phyloP scores from a whole-genome alignment of 2,329 filamentous ascomycete species.

The Plectosphaerella cucumerina region DNA sequence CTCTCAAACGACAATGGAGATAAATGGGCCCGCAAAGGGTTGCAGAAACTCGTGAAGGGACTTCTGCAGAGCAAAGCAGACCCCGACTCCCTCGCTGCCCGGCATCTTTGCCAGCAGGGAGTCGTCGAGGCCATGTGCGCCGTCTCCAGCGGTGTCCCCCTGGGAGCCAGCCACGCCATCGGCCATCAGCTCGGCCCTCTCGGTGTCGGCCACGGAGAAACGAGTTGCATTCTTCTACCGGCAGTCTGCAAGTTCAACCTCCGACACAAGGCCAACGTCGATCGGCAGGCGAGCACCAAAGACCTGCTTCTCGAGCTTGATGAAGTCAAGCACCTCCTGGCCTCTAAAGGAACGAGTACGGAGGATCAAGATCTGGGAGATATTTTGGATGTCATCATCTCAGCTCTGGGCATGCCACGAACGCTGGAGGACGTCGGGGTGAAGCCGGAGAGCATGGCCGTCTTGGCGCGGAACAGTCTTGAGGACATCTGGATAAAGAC shows the following conservation, averaged over 20 bases:
- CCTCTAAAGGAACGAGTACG: not conserved
- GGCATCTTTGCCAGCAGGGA: slow-evolving; percentile 44
- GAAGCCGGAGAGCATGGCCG: slow-evolving; percentile 39
- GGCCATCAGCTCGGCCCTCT: slow-evolving; percentile 49
- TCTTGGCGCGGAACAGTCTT: slow-evolving; percentile 43
- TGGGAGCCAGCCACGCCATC: slow-evolving; percentile 48
- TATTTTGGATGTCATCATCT: slow-evolving; percentile 45
- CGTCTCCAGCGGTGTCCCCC: slow-evolving; percentile 31
- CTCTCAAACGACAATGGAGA: slow-evolving; percentile 28
- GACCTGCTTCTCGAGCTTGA: slow-evolving; percentile 7
- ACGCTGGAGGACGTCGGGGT: slow-evolving; percentile 47
- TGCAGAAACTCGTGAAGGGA: not conserved
- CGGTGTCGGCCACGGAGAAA: slow-evolving; percentile 57
- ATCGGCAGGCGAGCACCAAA: slow-evolving; percentile 12
- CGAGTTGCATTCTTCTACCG: slow-evolving; percentile 39
- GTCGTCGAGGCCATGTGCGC: slow-evolving; percentile 49
- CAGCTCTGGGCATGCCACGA: slow-evolving; percentile 48
- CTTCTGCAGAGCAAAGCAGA: slow-evolving; percentile 5
- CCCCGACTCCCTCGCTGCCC: slow-evolving; percentile 32
- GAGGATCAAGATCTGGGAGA: slow-evolving; percentile 42
- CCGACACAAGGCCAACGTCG: slow-evolving; percentile 21
- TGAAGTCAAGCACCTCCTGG: not conserved
- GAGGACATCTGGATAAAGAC: slow-evolving; percentile 44
- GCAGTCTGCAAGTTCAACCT: slow-evolving; percentile 52
- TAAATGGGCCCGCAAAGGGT: slow-evolving; percentile 3